These are phyloP conservation scores for Tricholoma bakamatsutake DNA, from an alignment of 768 basidiomycete species.

Conservation along the genomic window DNA sequence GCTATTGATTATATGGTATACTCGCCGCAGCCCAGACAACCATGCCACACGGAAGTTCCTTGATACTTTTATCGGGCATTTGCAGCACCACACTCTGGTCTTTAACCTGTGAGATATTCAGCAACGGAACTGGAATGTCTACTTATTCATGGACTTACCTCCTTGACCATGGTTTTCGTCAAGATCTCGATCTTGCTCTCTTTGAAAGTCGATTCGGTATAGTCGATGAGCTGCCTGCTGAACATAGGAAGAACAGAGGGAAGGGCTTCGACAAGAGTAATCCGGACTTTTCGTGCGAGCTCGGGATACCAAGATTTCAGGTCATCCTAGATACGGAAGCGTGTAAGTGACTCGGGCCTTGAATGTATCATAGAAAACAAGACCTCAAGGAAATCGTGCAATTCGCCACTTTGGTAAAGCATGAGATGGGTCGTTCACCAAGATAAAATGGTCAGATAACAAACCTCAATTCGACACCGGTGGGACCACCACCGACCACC, in stretches of 20 bases:
- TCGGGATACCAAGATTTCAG: slow-evolving; percentile 94
- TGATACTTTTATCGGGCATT: slow-evolving; percentile 82
- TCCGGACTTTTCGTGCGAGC: slow-evolving; percentile 79
- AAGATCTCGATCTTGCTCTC: slow-evolving; percentile 94
- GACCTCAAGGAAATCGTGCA: slow-evolving; percentile 84
- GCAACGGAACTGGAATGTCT: too few relatives aligned
- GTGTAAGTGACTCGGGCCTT: neutral
- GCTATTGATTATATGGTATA: slow-evolving; percentile 13
- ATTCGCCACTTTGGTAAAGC: slow-evolving; percentile 48
- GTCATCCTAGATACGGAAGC: slow-evolving; percentile 45
- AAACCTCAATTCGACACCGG: slow-evolving; percentile 86
- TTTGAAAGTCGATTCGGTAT: slow-evolving; percentile 95
- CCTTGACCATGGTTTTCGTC: slow-evolving; percentile 99
- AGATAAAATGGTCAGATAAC: slow-evolving; percentile 12
- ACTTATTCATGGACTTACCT: slow-evolving; percentile 31
- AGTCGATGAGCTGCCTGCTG: slow-evolving; percentile 86
- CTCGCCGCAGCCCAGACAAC: slow-evolving; percentile 87
- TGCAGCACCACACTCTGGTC: slow-evolving; percentile 80
- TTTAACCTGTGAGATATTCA: slow-evolving; percentile 41
- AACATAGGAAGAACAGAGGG: slow-evolving; percentile 96
- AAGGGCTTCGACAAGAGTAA: slow-evolving; percentile 94
- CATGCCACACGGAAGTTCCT: slow-evolving; percentile 89
- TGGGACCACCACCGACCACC: slow-evolving; percentile 95
- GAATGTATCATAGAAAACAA: neutral
- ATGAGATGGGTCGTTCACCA: neutral